Evolutionary conservation across 129 eudicot genomes (phyloP), one percentile per base, ranked within the genome.

Genomic region (Escallonia rubra): DNA sequence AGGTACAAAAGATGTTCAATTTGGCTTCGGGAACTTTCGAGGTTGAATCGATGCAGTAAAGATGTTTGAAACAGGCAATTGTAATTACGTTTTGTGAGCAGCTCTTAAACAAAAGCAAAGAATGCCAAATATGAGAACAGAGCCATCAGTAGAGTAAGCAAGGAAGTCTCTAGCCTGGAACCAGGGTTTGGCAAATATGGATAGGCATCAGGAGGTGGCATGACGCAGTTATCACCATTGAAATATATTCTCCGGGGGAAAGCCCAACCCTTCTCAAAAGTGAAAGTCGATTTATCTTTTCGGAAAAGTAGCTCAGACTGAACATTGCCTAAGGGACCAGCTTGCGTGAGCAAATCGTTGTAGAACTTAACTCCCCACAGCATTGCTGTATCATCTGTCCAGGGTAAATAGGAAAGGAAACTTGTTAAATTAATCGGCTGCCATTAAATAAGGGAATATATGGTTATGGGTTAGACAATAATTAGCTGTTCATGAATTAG

Each of bases 171-270:
- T 71, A 62, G 65, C 39, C 79, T 76, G 4, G 83, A 15, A 41
- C 83, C 68, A 43, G 90, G 61, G 57, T 82, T 89, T 61, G 96
- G 98, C 66, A 92, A 72, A 77, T 80, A 86, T 16, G 98, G 98
- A 75, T 92, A 92, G 55, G 91, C 79, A 70, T 92, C 95, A 0
- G 98, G 98, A 48, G 96, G 98, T 11, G 98, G 98, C 98, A 92
- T 92, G 52, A 92, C 98, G 68, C 96, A 92, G 64, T 92, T 92
- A 65, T 92, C 98, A 50, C 98, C 98, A 47, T 89, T 93, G 77
- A 93, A 93, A 54, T 89, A 93, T 54, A 93, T 85, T 75, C 98
- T 89, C 13, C 90, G 68, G 2, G 96, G 98, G 44, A 93, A 93
- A 43, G 90, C 98, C 98, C 98, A 93, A 55, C 98, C 96, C 82